phyloP scores from a whole-genome alignment of 2,329 filamentous ascomycete species.

The Penicillium sp. region DNA sequence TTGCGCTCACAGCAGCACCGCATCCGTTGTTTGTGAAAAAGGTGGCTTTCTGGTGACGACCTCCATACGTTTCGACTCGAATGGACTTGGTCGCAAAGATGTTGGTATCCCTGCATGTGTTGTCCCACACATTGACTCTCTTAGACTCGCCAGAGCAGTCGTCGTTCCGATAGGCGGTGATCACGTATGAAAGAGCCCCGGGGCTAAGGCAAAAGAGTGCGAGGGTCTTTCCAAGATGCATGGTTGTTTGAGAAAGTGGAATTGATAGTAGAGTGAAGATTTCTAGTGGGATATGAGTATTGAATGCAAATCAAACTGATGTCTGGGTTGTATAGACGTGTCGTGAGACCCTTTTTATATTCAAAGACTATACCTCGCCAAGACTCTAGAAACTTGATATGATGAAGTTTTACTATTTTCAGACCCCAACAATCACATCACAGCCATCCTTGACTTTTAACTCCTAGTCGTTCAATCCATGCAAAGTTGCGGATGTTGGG shows the following conservation, averaged over 20 bases:
- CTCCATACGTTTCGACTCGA: not conserved
- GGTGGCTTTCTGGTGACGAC: not conserved
- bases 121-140: not conserved
- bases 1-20: not conserved
- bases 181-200: not conserved
- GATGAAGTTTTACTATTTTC: not conserved
- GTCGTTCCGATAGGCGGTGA: not conserved
- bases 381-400: not conserved
- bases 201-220: not conserved
- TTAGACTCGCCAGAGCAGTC: not conserved
- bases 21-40: not conserved
- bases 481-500: not conserved
- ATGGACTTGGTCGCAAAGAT: not conserved
- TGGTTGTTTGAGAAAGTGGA: not conserved
- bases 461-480: not conserved
- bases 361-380: not conserved
- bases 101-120: not conserved
- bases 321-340: not conserved
- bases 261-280: not conserved
- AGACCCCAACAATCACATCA: not conserved
- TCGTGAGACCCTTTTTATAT: not conserved
- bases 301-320: not conserved
- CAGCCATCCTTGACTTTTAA: not conserved
- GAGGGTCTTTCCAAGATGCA: not conserved
- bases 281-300: not conserved